These are phyloP conservation scores for Argentina anserina DNA, from an alignment of 306 rosid genomes.

Conservation along the genomic window DNA sequence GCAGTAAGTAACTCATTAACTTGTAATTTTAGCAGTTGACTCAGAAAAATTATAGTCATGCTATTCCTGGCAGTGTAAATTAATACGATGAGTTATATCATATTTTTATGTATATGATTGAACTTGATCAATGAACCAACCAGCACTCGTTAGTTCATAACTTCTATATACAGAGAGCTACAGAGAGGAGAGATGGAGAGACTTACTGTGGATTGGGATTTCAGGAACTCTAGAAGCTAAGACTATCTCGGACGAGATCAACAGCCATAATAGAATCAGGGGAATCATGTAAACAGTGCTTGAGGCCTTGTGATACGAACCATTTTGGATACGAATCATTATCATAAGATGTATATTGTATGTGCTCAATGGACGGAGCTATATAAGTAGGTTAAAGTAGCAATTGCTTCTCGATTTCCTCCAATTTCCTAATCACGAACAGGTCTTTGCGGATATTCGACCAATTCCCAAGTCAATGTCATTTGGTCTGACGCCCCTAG, in stretches of 20 bases:
- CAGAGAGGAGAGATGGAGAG: background rate
- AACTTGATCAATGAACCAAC: background rate
- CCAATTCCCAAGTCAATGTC: background rate
- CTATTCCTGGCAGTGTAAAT: background rate
- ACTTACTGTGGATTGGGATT: background rate
- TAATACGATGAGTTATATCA: background rate
- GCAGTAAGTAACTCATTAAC: background rate
- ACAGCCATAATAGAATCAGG: background rate
- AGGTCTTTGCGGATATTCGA: background rate
- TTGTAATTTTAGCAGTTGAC: background rate
- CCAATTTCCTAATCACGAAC: background rate
- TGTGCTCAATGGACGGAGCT: background rate
- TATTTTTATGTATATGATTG: background rate
- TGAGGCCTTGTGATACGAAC: background rate
- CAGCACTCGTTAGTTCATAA: background rate
- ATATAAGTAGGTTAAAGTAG: background rate
- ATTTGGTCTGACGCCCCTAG: background rate
- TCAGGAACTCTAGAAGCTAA: background rate
- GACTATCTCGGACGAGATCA: background rate
- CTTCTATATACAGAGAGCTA: background rate
- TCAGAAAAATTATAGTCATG: background rate
- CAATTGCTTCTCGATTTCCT: background rate
- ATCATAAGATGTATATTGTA: background rate
- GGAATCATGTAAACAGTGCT: background rate
- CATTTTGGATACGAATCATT: background rate